Evolutionary conservation across 2,329 filamentous ascomycete genomes (phyloP), one percentile per base, ranked within the genome.

Genomic region (Acrocalymma vagum): DNA sequence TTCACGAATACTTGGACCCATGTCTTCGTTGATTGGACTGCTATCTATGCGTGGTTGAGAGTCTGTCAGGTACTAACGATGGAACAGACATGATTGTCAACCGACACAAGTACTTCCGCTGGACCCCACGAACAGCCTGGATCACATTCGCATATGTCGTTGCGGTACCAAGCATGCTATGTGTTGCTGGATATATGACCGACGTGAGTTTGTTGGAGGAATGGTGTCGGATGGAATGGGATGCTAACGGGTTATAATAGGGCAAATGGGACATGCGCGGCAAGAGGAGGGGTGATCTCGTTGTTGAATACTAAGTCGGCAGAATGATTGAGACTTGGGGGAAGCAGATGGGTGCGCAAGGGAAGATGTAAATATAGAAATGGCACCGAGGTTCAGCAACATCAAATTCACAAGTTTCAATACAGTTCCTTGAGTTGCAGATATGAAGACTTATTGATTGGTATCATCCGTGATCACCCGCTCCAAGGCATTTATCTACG

Each of bases 91-190:
- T 96, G 84, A 83, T 81, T 64, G 78, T 82, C 64, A 90, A 89
- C 78, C 87, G 94, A 55, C 87, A 92, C 82, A 90, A 90, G 76
- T 96, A 90, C 82, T 99, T 97, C 82, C 83, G 90, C 72, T 97
- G 90, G 90, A 97, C 88, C 23, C 82, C 84, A 36, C 81, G 88
- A 63, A 95, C 90, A 29, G 90, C 90, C 20, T 84, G 83, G 75
- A 72, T 96, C 63, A 85, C 86, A 4, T 83, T 96, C 67, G 78
- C 86, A 52, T 96, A 93, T 72, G 81, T 87, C 43, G 75, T 85
- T 22, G 75, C 86, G 38, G 81, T 96, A 28, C 94, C 94, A 6
- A 71, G 75, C 26, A 77, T 88, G 42, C 60, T 95, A 55, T 85
- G 85, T 30, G 85, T 85, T 65, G 65, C 89, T 41, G 90, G 84